phyloP scores from a whole-genome alignment of 176 grass and related monocot species.

The Alopecurus myosuroides region DNA sequence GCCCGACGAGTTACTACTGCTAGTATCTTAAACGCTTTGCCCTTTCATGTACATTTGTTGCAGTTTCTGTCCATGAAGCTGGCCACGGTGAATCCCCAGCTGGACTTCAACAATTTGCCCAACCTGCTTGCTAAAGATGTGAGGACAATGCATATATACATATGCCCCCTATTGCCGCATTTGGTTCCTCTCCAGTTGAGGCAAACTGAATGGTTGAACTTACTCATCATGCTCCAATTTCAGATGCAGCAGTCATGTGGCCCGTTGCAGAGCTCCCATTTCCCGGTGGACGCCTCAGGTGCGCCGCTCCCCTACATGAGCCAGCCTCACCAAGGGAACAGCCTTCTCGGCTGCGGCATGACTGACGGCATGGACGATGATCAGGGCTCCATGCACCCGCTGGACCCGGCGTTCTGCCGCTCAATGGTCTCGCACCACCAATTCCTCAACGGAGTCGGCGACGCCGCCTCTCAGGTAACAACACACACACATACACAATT shows the following conservation, averaged over 20 bases:
- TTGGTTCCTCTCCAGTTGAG: background rate
- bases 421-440: constrained; percentile 35
- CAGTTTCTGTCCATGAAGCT: constrained; percentile 99
- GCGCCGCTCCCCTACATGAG: constrained; percentile 48
- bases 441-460: constrained; percentile 51
- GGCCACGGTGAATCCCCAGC: constrained; percentile 92
- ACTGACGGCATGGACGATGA: constrained; percentile 49
- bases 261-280: constrained; percentile 49
- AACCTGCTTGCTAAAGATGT: constrained; percentile 89
- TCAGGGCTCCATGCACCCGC: constrained; percentile 55
- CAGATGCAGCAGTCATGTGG: constrained; percentile 76
- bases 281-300: constrained; percentile 74
- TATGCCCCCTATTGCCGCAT: constrained; percentile 24
- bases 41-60: constrained; percentile 28
- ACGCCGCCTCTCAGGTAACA: constrained; percentile 69
- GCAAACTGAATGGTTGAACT: background rate
- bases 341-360: constrained; percentile 41
- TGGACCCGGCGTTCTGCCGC: constrained; percentile 34
- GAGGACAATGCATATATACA: constrained; percentile 39
- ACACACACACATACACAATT: too few species aligned
- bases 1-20: background rate
- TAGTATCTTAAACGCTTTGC: constrained; percentile 43
- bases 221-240: constrained; percentile 10
- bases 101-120: constrained; percentile 94
- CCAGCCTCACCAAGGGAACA: constrained; percentile 49